Conservation (phyloP, 2,329 filamentous ascomycete species). For the Tolypocladium endophyticum region DNA sequence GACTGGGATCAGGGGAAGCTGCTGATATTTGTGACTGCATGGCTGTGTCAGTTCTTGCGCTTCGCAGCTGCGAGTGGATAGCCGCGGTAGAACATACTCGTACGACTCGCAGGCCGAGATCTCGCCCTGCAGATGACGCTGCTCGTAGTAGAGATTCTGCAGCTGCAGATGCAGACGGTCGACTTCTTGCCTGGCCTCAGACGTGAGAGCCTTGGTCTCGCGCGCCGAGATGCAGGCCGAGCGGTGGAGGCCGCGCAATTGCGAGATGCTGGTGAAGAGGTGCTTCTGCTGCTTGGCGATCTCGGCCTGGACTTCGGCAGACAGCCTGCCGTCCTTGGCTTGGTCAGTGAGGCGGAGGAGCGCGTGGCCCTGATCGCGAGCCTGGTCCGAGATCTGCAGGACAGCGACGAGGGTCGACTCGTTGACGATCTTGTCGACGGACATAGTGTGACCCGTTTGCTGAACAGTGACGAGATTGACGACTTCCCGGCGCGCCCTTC, state of each 20-base stretch:
- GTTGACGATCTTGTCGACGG: slow-evolving; percentile 27
- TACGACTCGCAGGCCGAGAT: slow-evolving; percentile 86
- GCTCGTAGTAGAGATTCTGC: slow-evolving; percentile 95
- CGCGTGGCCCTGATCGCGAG: slow-evolving; percentile 59
- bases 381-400: slow-evolving; percentile 60
- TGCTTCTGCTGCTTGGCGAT: slow-evolving; percentile 70
- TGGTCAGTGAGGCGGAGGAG: slow-evolving; percentile 47
- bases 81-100: slow-evolving; percentile 51
- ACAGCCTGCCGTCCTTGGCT: slow-evolving; percentile 29
- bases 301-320: slow-evolving; percentile 41
- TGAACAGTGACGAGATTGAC: background rate
- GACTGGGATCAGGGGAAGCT: slow-evolving; percentile 72
- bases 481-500: background rate
- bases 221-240: slow-evolving; percentile 71
- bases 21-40: slow-evolving; percentile 73
- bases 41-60: background rate
- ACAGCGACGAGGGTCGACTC: slow-evolving; percentile 51
- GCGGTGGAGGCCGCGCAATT: slow-evolving; percentile 74
- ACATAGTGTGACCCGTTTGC: slow-evolving; percentile 16
- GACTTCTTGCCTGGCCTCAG: slow-evolving; percentile 81
- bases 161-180: slow-evolving; percentile 85
- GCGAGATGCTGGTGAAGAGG: slow-evolving; percentile 67
- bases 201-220: slow-evolving; percentile 76
- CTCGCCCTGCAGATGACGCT: slow-evolving; percentile 80
- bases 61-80: background rate